A percentile compares a stretch with the other conserved stretches of the same genome.
Conservation (phyloP, 805 yeast genomes). For the Candida vartiovaarae region DNA sequence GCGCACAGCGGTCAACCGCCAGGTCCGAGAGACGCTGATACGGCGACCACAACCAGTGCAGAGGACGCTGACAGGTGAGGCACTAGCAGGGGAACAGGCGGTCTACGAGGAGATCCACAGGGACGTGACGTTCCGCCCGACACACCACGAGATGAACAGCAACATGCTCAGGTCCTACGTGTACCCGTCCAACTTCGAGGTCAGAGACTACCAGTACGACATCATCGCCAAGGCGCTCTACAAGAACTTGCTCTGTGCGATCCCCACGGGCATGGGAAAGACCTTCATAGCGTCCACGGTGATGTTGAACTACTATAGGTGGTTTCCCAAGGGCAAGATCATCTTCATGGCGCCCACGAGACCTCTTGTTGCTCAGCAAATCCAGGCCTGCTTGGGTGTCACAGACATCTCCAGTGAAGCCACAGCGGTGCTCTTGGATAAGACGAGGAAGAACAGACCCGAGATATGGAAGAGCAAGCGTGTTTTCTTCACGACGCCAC, state of each 20-base stretch:
- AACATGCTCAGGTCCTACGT: conserved; percentile 42
- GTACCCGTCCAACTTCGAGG: conserved; percentile 80
- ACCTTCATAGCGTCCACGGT: conserved; percentile 94
- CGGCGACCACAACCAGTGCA: conserved; percentile 28
- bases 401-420: conserved; percentile 75
- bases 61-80: conserved; percentile 27
- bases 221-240: conserved; percentile 69
- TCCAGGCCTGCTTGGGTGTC: conserved; percentile 82
- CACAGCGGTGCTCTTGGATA: conserved; percentile 72
- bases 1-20: conserved; percentile 26
- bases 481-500: conserved; percentile 93
- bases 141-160: conserved; percentile 44
- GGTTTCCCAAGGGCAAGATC: conserved; percentile 77
- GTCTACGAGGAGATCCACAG: conserved; percentile 32
- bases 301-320: conserved; percentile 80
- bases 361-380: conserved; percentile 94
- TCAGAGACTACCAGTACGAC: conserved; percentile 83
- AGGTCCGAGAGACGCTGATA: conserved; percentile 24
- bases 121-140: conserved; percentile 31
- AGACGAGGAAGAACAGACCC: conserved; percentile 51
- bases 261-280: conserved; percentile 97
- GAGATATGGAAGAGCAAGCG: conserved; percentile 72
- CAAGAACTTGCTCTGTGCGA: conserved; percentile 74
- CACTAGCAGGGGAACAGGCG: conserved; percentile 14
- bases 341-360: conserved; percentile 96